phyloP scores from a whole-genome alignment of 495 filamentous ascomycete genomes.

The Podospora pseudopauciseta region DNA sequence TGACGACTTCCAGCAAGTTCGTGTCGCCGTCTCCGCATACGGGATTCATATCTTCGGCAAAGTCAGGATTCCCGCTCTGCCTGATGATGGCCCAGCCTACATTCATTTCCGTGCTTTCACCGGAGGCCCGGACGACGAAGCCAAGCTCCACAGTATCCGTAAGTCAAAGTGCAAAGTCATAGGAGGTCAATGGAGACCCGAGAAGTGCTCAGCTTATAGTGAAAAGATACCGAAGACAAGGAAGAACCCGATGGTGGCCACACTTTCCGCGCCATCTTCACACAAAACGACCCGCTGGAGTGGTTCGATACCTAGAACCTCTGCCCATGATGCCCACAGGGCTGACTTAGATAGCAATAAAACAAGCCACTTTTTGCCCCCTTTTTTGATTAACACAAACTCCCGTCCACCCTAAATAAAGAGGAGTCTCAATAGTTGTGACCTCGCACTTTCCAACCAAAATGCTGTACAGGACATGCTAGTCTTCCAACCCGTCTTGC shows the following conservation, averaged over 20 bases:
- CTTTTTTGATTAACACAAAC: not conserved
- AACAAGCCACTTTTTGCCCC: not conserved
- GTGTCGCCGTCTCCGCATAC: slow-evolving; percentile 51
- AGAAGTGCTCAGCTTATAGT: not conserved
- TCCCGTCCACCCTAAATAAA: not conserved
- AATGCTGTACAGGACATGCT: not conserved
- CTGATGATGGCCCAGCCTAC: slow-evolving; percentile 41
- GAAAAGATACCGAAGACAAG: slow-evolving; percentile 22
- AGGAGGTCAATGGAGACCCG: slow-evolving; percentile 22
- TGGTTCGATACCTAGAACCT: slow-evolving; percentile 53
- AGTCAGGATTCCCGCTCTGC: slow-evolving; percentile 46
- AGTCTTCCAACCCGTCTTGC: slow-evolving; percentile 52
- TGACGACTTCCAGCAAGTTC: slow-evolving; percentile 47
- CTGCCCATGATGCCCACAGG: not conserved
- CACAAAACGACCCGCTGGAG: slow-evolving; percentile 49
- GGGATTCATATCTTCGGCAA: slow-evolving; percentile 57
- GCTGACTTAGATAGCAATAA: slow-evolving; percentile 3
- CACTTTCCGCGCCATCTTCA: slow-evolving; percentile 51
- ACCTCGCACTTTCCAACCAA: not conserved
- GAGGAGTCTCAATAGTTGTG: not conserved
- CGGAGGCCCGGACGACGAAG: slow-evolving; percentile 41
- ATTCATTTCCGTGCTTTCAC: slow-evolving; percentile 53
- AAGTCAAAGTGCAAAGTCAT: slow-evolving; percentile 32
- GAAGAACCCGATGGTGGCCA: slow-evolving; percentile 44
- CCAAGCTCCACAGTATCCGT: slow-evolving; percentile 51